These are phyloP conservation scores for Schizochytrium sp. DNA, from an alignment of 108 stramenopile genomes.

Conservation along the genomic window DNA sequence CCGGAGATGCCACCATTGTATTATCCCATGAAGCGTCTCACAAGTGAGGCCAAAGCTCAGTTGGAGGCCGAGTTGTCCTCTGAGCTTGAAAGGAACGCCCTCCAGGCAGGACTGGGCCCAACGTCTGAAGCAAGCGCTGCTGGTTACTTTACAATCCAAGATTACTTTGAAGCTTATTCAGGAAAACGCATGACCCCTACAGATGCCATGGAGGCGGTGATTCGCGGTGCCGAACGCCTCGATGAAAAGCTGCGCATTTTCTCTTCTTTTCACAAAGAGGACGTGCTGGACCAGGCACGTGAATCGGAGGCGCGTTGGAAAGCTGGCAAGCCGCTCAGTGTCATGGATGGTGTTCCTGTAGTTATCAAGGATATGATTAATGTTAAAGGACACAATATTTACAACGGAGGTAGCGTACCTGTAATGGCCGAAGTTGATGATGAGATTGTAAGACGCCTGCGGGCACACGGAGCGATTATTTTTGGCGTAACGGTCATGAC, in stretches of 20 bases:
- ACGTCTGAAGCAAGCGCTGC: background rate
- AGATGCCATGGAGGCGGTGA: slow-evolving; percentile 63
- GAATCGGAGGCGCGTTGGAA: slow-evolving; percentile 69
- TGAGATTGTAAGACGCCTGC: slow-evolving; percentile 67
- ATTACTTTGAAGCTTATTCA: slow-evolving; percentile 67
- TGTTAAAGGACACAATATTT: slow-evolving; percentile 66
- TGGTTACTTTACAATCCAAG: slow-evolving; percentile 62
- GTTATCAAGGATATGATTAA: slow-evolving; percentile 76
- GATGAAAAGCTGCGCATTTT: slow-evolving; percentile 63
- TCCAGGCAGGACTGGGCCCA: slow-evolving; percentile 26
- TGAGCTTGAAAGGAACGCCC: slow-evolving; percentile 13
- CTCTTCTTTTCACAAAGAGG: slow-evolving; percentile 62
- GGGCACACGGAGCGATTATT: slow-evolving; percentile 74
- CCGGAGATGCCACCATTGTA: slow-evolving; percentile 63
- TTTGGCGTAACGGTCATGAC: slow-evolving; percentile 74
- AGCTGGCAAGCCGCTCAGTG: slow-evolving; percentile 62
- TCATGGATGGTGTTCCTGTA: slow-evolving; percentile 78
- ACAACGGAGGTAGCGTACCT: slow-evolving; percentile 65
- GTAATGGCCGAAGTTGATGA: slow-evolving; percentile 64
- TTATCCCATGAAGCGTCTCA: slow-evolving; percentile 72
- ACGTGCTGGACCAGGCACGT: slow-evolving; percentile 65
- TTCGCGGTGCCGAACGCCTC: slow-evolving; percentile 62
- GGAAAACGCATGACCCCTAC: slow-evolving; percentile 62
- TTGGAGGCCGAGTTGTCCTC: slow-evolving; percentile 50
- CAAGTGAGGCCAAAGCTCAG: slow-evolving; percentile 43